These are phyloP conservation scores for Odontarrhena argentea DNA, from an alignment of 345 rosid genomes.

Conservation along the genomic window DNA sequence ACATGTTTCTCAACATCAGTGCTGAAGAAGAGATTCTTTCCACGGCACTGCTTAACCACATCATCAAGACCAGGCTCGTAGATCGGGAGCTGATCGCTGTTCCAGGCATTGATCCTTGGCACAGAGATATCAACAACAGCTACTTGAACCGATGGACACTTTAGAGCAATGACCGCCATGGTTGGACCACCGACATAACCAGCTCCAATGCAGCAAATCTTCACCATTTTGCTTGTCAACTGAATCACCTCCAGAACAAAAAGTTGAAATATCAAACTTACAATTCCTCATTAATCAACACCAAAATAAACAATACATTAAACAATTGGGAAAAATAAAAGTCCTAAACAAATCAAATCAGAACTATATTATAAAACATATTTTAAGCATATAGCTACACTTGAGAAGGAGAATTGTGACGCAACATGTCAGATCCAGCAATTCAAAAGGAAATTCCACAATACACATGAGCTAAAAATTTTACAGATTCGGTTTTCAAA, in stretches of 20 bases:
- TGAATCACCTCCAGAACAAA: neutral
- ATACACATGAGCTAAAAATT: constrained; percentile 1
- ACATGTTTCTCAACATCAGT: constrained; percentile 89
- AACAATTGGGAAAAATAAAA: neutral
- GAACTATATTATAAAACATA: neutral
- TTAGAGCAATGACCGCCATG: constrained; percentile 92
- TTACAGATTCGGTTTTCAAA: neutral
- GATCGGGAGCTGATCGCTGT: constrained; percentile 86
- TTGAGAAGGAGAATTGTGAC: constrained; percentile 6
- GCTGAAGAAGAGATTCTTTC: constrained; percentile 90
- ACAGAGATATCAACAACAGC: constrained; percentile 88
- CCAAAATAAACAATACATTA: constrained; percentile 15
- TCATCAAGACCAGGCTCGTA: constrained; percentile 90
- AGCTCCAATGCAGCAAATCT: constrained; percentile 96
- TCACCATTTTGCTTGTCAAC: constrained; percentile 81
- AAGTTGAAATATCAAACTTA: neutral
- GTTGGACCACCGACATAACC: constrained; percentile 98
- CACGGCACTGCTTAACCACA: constrained; percentile 82
- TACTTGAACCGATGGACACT: constrained; percentile 86
- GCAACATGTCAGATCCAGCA: constrained; percentile 22
- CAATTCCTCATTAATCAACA: constrained; percentile 11
- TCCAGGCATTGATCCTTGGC: constrained; percentile 79
- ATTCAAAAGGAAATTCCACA: neutral
- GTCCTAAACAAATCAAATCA: neutral
- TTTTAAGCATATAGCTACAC: neutral